Base-by-base conservation (phyloP, 2,329 filamentous ascomycete species). In the Fusarium marasasianum region DNA sequence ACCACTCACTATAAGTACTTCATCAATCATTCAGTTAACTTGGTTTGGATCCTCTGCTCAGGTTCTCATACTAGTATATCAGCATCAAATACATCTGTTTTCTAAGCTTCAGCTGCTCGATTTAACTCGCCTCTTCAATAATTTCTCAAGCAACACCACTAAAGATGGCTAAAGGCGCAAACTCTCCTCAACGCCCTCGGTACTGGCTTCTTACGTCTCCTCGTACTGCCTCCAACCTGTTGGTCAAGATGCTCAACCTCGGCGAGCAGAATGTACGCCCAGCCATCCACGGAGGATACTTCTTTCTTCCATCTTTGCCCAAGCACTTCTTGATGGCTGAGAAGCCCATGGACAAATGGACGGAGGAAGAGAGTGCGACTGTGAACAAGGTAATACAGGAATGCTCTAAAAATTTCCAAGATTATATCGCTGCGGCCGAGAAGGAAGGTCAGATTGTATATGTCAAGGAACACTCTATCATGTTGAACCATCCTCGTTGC, bases 191-290 rank as follows among this genome's bases (percentile, higher is more conserved):
- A 11, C 37, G 14, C 4, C 63, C 40, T 31, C 73, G 71, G 24
- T 76, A 74, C 38, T 76, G 71, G 70, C 64, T 76, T 13, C 37
- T 76, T 33, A 74, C 71, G 8, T 58, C 57, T 37, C 73, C 73
- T 35, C 73, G 73, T 6, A 76, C 73, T 26, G 67, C 71, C 38
- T 76, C 73, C 29, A 76, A 76, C 44, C 44, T 76, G 13, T 31
- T 76, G 6, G 71, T 76, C 45, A 74, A 72, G 35, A 69, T 76
- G 54, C 69, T 76, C 20, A 74, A 72, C 56, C 73, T 76, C 3
- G 47, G 58, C 11, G 71, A 74, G 15, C 73, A 76, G 44, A 64
- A 59, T 13, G 71, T 76, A 7, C 71, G 73, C 6, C 71, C 73
- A 10, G 58, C 67, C 8, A 26, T 15, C 3, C 15, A 66, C 8